These are phyloP conservation scores for Sporothrix inflata DNA, from an alignment of 2,329 filamentous ascomycete species.

Conservation along the genomic window DNA sequence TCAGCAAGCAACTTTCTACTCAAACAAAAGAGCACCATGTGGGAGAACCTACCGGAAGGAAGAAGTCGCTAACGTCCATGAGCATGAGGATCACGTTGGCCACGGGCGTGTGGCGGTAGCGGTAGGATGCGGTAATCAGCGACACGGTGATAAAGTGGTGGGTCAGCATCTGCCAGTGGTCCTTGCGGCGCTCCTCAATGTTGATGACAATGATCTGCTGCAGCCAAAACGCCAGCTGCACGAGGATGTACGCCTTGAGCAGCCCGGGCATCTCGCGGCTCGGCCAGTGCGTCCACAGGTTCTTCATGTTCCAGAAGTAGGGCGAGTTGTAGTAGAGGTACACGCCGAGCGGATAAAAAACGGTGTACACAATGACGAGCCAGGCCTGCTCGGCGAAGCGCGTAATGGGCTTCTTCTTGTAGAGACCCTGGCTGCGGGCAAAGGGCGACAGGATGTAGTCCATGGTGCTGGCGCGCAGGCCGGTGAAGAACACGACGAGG, in stretches of 20 bases:
- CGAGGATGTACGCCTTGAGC: conserved; percentile 87
- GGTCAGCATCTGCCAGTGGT: conserved; percentile 93
- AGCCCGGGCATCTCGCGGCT: conserved; percentile 71
- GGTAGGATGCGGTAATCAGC: conserved; percentile 80
- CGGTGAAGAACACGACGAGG: conserved; percentile 84
- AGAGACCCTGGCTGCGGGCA: conserved; percentile 72
- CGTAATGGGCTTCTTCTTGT: conserved; percentile 73
- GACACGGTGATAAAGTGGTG: conserved; percentile 89
- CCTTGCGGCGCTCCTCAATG: conserved; percentile 91
- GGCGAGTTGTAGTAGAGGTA: conserved; percentile 78
- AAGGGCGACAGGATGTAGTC: conserved; percentile 84
- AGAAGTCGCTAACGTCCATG: conserved; percentile 91
- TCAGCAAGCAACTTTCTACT: conserved; percentile 28
- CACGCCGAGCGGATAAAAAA: conserved; percentile 85
- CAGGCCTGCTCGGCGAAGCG: conserved; percentile 95
- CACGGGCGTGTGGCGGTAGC: conserved; percentile 83
- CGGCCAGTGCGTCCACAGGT: conserved; percentile 86
- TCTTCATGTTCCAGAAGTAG: conserved; percentile 75
- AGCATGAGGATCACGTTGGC: conserved; percentile 86
- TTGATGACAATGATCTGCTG: conserved; percentile 94
- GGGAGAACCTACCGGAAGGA: conserved; percentile 70
- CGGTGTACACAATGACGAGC: conserved; percentile 79
- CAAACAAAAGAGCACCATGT: conserved; percentile 10
- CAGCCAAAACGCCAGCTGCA: conserved; percentile 89
- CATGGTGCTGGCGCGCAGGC: conserved; percentile 80